Evolutionary conservation across 192 early-diverging fungal species (phyloP).

Genomic region (Rhizophagus sp.): DNA sequence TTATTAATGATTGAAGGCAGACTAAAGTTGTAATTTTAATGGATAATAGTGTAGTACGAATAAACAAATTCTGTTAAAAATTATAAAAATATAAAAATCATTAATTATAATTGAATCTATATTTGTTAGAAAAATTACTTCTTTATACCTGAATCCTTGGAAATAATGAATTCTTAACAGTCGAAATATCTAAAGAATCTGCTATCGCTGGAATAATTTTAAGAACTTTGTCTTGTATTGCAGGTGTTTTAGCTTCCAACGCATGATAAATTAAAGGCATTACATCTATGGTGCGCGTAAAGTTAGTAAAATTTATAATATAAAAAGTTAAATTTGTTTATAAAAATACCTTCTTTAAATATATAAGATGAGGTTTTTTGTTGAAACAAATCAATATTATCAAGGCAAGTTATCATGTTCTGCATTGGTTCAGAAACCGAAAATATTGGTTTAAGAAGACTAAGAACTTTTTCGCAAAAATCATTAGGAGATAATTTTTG

Average conservation of each 20-base stretch:
- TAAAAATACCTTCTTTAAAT: slow-evolving; percentile 60
- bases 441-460: slow-evolving; percentile 64
- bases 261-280: slow-evolving; percentile 76
- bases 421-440: slow-evolving; percentile 64
- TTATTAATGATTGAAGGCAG: slow-evolving; percentile 69
- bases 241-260: slow-evolving; percentile 53
- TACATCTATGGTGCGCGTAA: slow-evolving; percentile 45
- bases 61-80: slow-evolving; percentile 57
- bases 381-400: slow-evolving; percentile 65
- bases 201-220: slow-evolving; percentile 58
- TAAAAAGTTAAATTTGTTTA: neutral
- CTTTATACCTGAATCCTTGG: slow-evolving; percentile 62
- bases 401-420: slow-evolving; percentile 65
- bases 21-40: slow-evolving; percentile 71
- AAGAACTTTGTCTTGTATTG: slow-evolving; percentile 69
- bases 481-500: slow-evolving; percentile 60
- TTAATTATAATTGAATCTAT: neutral
- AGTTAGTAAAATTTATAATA: neutral
- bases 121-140: neutral
- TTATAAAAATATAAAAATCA: neutral
- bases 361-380: slow-evolving; percentile 57
- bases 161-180: slow-evolving; percentile 65
- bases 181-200: slow-evolving; percentile 59
- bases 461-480: slow-evolving; percentile 62
- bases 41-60: slow-evolving; percentile 64